Evolutionary conservation across 1,284 basidiomycete genomes (phyloP), one percentile per base, ranked within the genome.

Genomic region (Apiotrichum veenhuisii): DNA sequence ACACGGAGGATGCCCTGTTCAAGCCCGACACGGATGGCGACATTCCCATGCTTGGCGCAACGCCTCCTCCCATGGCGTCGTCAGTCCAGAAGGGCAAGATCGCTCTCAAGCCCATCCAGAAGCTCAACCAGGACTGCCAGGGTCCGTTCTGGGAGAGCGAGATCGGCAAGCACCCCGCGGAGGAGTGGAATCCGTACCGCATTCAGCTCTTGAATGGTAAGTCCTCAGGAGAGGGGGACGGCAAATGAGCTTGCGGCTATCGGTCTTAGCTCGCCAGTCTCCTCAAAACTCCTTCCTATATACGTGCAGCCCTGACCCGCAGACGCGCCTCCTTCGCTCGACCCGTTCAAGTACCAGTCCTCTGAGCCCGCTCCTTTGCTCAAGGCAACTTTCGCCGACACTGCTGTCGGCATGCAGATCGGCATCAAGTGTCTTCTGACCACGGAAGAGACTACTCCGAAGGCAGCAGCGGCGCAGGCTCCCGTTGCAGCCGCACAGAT

Each of bases 181-280:
- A 72, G 12, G 73, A 68, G 5, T 52, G 75, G 50, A 71, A 72
- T 40, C 59, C 55, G 23, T 76, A 74, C 52, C 57, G 71, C 15
- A 69, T 77, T 36, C 74, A 75, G 53, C 60, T 76, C 1, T 51
- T 77, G 49, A 77, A 77, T 60, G 70, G 73, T 74, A 56, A 62
- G 73, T 65, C n/a, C n/a, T n/a, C n/a, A n/a, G n/a, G n/a, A n/a
- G n/a, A n/a, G n/a, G n/a, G n/a, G n/a, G n/a, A n/a, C n/a, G n/a
- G n/a, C n/a, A n/a, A n/a, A n/a, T n/a, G n/a, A n/a, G n/a, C n/a
- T n/a, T n/a, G n/a, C n/a, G n/a, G n/a, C n/a, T n/a, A n/a, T n/a
- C n/a, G n/a, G n/a, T n/a, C n/a, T n/a, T n/a, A n/a, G n/a, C n/a
- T n/a, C n/a, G n/a, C n/a, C n/a, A n/a, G n/a, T n/a, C n/a, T n/a